Evolutionary conservation across 768 basidiomycete genomes (phyloP).

Genomic region (Imleria badia): DNA sequence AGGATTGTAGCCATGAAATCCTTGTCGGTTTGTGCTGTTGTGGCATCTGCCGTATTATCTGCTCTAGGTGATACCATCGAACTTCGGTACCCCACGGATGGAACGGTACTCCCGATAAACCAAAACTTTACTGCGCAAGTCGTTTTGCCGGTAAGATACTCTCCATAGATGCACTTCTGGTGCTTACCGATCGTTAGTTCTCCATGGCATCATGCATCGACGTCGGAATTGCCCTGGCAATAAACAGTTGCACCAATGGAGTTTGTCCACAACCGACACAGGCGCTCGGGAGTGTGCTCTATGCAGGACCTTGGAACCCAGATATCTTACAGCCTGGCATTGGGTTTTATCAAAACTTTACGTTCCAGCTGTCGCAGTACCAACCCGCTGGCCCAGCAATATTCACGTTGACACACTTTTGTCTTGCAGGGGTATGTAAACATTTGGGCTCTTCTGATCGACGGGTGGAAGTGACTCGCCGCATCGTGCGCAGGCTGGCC

Average conservation of each 20-base stretch:
- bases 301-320: constrained; percentile 21
- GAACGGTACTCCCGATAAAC: constrained; percentile 14
- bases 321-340: background rate
- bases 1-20: constrained; percentile 5
- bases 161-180: too few relatives aligned
- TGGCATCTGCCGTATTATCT: background rate
- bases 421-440: constrained; percentile 13
- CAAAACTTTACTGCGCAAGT: constrained; percentile 18
- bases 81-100: constrained; percentile 20
- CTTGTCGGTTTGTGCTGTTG: background rate
- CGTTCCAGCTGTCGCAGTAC: constrained; percentile 11
- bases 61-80: constrained; percentile 19
- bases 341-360: constrained; percentile 24
- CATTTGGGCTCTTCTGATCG: background rate
- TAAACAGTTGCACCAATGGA: constrained; percentile 15
- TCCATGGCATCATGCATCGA: constrained; percentile 18
- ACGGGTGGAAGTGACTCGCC: background rate
- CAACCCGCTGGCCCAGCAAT: constrained; percentile 11
- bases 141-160: constrained; percentile 11
- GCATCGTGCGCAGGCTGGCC: constrained; percentile 9
- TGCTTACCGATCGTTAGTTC: constrained; percentile 5
- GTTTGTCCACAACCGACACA: constrained; percentile 16
- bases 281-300: constrained; percentile 16
- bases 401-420: constrained; percentile 20
- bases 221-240: constrained; percentile 20